Conservation (phyloP, 192 early-diverging fungal genomes). For the Backusella luteola region DNA sequence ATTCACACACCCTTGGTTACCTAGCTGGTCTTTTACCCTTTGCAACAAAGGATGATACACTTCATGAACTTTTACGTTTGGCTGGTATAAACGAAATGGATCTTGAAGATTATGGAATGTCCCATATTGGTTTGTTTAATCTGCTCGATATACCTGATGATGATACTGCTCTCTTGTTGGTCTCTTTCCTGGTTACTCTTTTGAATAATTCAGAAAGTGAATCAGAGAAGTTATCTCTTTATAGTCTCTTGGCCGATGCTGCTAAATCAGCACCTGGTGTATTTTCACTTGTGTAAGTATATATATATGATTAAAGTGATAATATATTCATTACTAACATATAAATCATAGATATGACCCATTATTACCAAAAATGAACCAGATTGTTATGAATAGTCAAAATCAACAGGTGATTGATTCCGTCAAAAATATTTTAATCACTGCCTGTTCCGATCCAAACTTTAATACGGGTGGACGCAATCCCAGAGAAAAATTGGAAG, state of each 20-base stretch:
- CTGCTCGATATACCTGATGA: slow-evolving; percentile 60
- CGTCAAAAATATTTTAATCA: slow-evolving; percentile 22
- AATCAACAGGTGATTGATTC: slow-evolving; percentile 25
- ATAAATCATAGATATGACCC: slow-evolving; percentile 53
- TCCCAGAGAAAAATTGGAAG: slow-evolving; percentile 47
- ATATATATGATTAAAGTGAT: neutral
- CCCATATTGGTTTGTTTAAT: slow-evolving; percentile 58
- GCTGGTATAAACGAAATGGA: slow-evolving; percentile 48
- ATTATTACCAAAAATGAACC: slow-evolving; percentile 63
- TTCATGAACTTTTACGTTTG: slow-evolving; percentile 51
- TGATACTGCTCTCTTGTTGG: slow-evolving; percentile 53
- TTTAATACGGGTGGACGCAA: slow-evolving; percentile 29
- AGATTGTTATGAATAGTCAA: slow-evolving; percentile 60
- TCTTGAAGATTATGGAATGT: slow-evolving; percentile 40
- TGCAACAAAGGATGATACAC: slow-evolving; percentile 64
- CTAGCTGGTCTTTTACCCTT: slow-evolving; percentile 74
- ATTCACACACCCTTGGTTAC: slow-evolving; percentile 64
- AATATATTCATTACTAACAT: neutral
- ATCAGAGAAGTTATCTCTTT: slow-evolving; percentile 64
- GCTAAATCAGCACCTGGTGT: slow-evolving; percentile 61
- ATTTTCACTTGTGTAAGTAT: slow-evolving; percentile 68
- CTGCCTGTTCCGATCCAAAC: slow-evolving; percentile 18
- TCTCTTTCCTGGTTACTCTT: slow-evolving; percentile 64
- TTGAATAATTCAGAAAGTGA: slow-evolving; percentile 69
- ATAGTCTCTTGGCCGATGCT: slow-evolving; percentile 70